These are phyloP conservation scores for Fraxinus greggii DNA, from an alignment of 305 asterid genomes.

Conservation along the genomic window DNA sequence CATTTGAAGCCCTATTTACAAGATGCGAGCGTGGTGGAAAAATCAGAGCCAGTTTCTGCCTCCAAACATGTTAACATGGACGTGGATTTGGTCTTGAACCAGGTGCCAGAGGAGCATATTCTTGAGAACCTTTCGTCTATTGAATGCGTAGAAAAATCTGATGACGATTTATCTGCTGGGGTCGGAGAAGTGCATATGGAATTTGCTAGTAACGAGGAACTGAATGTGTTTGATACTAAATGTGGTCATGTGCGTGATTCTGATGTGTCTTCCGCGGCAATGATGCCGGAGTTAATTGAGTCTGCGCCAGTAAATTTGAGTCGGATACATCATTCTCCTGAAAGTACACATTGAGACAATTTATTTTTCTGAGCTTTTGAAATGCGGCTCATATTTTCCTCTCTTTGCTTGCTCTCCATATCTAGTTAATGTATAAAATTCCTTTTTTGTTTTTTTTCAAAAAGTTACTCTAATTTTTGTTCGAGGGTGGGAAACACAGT, in stretches of 20 bases:
- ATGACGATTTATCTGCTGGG: slow-evolving; percentile 24
- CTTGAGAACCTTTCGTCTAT: slow-evolving; percentile 17
- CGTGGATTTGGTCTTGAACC: slow-evolving; percentile 26
- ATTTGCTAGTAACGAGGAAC: slow-evolving; percentile 13
- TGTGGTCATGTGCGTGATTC: slow-evolving; percentile 30
- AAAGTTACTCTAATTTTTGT: slow-evolving; percentile 22
- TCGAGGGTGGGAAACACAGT: slow-evolving; percentile 16
- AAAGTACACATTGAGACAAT: slow-evolving; percentile 97
- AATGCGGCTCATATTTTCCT: slow-evolving; percentile 38
- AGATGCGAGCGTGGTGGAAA: slow-evolving; percentile 28
- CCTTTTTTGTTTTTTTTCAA: slow-evolving; percentile 23
- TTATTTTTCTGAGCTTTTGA: slow-evolving; percentile 50
- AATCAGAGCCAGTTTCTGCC: slow-evolving; percentile 26
- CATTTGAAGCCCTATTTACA: slow-evolving; percentile 33
- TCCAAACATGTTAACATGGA: slow-evolving; percentile 23
- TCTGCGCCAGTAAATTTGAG: slow-evolving; percentile 73
- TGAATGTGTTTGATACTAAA: not conserved
- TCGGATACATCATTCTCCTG: slow-evolving; percentile 99
- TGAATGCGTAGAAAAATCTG: slow-evolving; percentile 37
- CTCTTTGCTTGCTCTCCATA: slow-evolving; percentile 33
- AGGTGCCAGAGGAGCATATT: slow-evolving; percentile 21
- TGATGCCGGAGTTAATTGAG: slow-evolving; percentile 60
- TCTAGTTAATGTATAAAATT: slow-evolving; percentile 48
- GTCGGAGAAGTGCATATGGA: slow-evolving; percentile 23
- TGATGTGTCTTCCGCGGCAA: slow-evolving; percentile 65